Conservation (phyloP, 106 monocot genomes). For the Allium sativum region DNA sequence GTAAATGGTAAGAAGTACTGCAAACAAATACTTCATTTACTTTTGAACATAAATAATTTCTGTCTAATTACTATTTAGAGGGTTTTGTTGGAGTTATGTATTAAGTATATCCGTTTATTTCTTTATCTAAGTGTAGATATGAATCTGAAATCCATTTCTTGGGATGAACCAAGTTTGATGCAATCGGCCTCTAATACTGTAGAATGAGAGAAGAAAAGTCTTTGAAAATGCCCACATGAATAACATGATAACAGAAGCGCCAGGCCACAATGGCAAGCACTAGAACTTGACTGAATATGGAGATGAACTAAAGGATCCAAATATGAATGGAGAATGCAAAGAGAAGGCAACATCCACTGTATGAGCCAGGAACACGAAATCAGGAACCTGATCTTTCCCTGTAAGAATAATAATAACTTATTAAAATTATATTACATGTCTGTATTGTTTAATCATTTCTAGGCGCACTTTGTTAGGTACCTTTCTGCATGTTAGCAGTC, state of each 20-base stretch:
- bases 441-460: too few species aligned
- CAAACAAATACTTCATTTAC: constrained; percentile 1
- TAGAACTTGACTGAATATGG: constrained; percentile 28
- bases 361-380: constrained; percentile 83
- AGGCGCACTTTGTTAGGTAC: too few species aligned
- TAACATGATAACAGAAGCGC: constrained; percentile 57
- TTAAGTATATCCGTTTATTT: too few species aligned
- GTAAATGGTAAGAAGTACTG: constrained; percentile 91
- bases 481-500: too few species aligned
- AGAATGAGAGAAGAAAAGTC: constrained; percentile 72
- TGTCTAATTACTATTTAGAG: too few species aligned
- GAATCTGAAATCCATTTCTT: constrained; percentile 78
- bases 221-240: constrained; percentile 82
- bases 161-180: constrained; percentile 81
- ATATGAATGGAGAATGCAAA: constrained; percentile 50
- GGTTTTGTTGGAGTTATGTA: too few species aligned
- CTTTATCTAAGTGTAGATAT: too few species aligned
- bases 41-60: too few species aligned
- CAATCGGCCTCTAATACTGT: constrained; percentile 47
- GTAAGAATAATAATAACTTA: too few species aligned
- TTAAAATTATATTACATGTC: too few species aligned
- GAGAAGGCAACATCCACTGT: constrained; percentile 66
- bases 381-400: constrained; percentile 53
- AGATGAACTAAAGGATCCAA: constrained; percentile 37
- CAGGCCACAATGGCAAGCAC: constrained; percentile 41